Evolutionary conservation across 306 rosid species (phyloP).

Genomic region (Carpinus fangiana): DNA sequence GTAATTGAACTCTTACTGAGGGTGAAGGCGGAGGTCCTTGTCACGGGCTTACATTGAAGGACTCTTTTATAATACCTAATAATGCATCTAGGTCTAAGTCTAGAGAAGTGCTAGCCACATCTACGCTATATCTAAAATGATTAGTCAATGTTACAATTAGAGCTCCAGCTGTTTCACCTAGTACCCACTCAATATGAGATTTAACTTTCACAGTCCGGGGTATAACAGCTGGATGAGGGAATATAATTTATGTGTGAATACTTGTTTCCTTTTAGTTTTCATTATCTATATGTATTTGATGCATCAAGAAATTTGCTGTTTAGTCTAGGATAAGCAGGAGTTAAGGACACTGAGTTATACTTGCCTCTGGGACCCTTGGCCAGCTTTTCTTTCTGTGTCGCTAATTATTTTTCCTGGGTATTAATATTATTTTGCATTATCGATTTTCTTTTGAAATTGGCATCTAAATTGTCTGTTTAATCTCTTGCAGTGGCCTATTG

Average conservation of each 20-base stretch:
- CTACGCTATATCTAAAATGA: too few species aligned
- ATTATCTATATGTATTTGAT: not conserved
- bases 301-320: not conserved
- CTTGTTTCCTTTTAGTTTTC: not conserved
- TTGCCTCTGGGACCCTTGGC: not conserved
- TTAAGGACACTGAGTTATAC: not conserved
- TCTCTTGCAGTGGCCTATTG: conserved; percentile 70
- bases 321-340: not conserved
- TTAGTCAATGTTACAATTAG: too few species aligned
- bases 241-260: not conserved
- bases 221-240: not conserved
- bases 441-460: conserved; percentile 19
- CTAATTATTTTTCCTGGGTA: not conserved
- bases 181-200: too few species aligned
- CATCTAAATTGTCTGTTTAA: conserved; percentile 33
- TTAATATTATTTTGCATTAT: conserved; percentile 18
- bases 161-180: too few species aligned
- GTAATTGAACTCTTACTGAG: not conserved
- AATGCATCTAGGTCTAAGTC: too few species aligned
- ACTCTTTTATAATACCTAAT: not conserved
- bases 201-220: too few species aligned
- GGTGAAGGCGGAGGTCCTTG: not conserved
- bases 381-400: not conserved
- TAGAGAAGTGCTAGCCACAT: too few species aligned
- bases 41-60: not conserved